phyloP scores from a whole-genome alignment of 768 basidiomycete species.

The Holtermanniella nyarrowii region DNA sequence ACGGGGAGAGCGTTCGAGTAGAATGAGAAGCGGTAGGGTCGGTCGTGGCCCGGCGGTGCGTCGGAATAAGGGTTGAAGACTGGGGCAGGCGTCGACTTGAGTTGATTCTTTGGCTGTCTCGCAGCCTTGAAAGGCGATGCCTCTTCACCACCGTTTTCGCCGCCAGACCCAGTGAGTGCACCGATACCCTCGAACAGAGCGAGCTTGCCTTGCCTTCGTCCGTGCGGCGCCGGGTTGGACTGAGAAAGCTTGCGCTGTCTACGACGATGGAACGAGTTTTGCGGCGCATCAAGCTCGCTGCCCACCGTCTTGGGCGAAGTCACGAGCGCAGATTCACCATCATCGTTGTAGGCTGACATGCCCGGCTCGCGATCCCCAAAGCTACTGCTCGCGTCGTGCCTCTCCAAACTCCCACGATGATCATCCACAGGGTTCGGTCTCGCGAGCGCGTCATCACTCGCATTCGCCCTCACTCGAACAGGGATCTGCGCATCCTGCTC shows the following conservation, averaged over 20 bases:
- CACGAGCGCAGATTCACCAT: conserved; percentile 2
- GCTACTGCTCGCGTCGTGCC: conserved; percentile 12
- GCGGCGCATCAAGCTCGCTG: conserved; percentile 17
- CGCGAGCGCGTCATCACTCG: neutral
- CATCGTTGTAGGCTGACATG: conserved; percentile 22
- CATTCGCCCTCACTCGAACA: neutral
- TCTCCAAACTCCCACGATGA: conserved; percentile 19
- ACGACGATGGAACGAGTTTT: conserved; percentile 39
- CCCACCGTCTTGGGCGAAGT: neutral
- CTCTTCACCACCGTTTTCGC: conserved; percentile 10
- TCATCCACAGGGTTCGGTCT: neutral
- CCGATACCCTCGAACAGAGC: conserved; percentile 68
- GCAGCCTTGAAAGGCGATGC: conserved; percentile 26
- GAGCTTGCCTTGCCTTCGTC: conserved; percentile 59
- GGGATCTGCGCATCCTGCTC: neutral
- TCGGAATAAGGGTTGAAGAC: conserved; percentile 31
- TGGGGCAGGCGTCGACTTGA: conserved; percentile 3
- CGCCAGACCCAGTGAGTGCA: conserved; percentile 7
- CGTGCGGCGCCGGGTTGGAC: conserved; percentile 49
- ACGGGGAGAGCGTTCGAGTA: conserved; percentile 86
- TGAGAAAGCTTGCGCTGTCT: conserved; percentile 82
- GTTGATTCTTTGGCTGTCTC: conserved; percentile 25
- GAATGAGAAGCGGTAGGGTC: conserved; percentile 96
- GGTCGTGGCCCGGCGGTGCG: conserved; percentile 51
- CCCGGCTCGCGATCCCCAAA: neutral